Base-by-base conservation (phyloP, 768 basidiomycete genomes). In the Daedaleopsis nitida region DNA sequence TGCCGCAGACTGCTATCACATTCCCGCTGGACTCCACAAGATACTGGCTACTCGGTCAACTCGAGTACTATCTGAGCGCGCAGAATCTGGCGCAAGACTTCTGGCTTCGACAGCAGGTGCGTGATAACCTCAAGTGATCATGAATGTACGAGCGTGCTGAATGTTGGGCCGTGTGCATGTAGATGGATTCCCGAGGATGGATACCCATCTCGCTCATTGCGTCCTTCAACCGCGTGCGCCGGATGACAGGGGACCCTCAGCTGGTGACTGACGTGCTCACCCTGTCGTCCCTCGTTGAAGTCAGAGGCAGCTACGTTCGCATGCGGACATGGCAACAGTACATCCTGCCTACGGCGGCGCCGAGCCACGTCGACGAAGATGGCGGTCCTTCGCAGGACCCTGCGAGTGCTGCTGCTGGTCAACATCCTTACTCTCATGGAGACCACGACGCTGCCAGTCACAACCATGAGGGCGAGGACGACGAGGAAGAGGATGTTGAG, bases 141-240 rank as follows among this genome's bases (percentile, higher is more conserved):
- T 59, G 34, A 42, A 44, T 44, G 27, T n/a, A 32, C 27, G 2
- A n/a, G 39, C 13, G 19, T 64, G 34, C 45, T 65, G 39, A n/a
- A 65, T 38, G 43, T 50, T 65, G 35, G 24, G 14, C 43, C 27
- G 23, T 53, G 19, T 23, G 2, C 52, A 23, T 38, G 21, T 67
- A 96, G 94, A 96, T 98, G 95, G 94, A 97, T 72, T 79, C 83
- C 5, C 78, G 83, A 58, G 95, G 95, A 11, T 98, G 92, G 92
- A 87, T 98, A 53, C 83, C 88, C 12, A 89, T 96, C 49, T 66
- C 83, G 14, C 77, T 94, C 54, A 81, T 98, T 58, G 89, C 92
- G 1, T 91, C 92, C 12, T 98, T 97, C 80, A 92, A 91, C 68
- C 88, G 95, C 44, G 83, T 96, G 57, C 83, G 80, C 67, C 80